Evolutionary conservation across 1,139 yeast genomes (phyloP), one percentile per base, ranked within the genome.

Genomic region (Geotrichum macrosporum): DNA sequence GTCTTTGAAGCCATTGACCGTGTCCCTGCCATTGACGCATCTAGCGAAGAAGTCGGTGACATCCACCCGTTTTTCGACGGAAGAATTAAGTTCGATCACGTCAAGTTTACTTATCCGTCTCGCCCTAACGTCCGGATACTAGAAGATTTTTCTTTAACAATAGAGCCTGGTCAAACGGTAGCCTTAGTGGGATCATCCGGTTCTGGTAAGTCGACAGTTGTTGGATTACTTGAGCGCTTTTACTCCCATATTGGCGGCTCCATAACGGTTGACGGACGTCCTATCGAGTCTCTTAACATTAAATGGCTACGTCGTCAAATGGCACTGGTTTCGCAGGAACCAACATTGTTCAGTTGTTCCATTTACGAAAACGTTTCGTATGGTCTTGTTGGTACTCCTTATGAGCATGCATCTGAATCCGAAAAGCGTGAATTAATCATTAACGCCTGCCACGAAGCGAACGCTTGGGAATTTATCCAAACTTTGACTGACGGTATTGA

Each of bases 181-280:
- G 92, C 96, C 60, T 75, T 88, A 48, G 96, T 87, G 15, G 96
- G 96, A 0, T 87, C 92, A n/a, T 84, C 94, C n/a, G 96, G 96
- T 0, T 81, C 94, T 49, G 96, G 96, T 15, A 88, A 88, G 61
- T 84, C 94, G 4, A 87, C 96, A 0, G 75, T 88, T 29, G 81
- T 89, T 0, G 77, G 87, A 5, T 67, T 88, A 43, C 66, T 88
- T 18, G 71, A 87, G 53, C 73, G 95, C 46, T 78, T 84, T 49
- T 86, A 87, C 63, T 72, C 73, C 39, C 74, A 75, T 1, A 74
- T 77, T 47, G 62, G 73, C 1, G 96, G 96, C 16, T 63, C 69
- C 15, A 79, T 88, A 31, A 64, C 70, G 3, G 72, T 88, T 45
- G 94, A 89, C 47, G 86, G 84, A 1, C 69, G 69, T 31, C 76